phyloP scores from a whole-genome alignment of 371 early-diverging fungal genomes.

The Neoconidiobolus thromboides region DNA sequence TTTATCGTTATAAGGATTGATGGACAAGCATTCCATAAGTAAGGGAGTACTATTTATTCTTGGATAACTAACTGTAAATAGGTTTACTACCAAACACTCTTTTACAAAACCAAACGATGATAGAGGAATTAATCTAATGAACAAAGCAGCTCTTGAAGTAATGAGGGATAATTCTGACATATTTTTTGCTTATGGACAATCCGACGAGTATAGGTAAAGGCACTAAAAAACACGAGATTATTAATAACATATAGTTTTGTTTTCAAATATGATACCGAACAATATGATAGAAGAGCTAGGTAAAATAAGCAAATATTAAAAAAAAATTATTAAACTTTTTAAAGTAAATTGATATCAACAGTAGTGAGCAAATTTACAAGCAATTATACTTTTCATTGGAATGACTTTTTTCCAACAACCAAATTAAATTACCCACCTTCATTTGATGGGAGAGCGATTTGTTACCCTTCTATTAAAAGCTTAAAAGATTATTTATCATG shows the following conservation, averaged over 20 bases:
- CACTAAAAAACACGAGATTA: not conserved
- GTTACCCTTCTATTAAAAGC: conserved; percentile 61
- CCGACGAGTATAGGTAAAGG: conserved; percentile 71
- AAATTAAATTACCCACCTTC: conserved; percentile 56
- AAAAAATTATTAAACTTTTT: not conserved
- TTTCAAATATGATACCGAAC: conserved; percentile 32
- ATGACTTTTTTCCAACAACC: conserved; percentile 31
- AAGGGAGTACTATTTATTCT: not conserved
- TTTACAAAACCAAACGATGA: conserved; percentile 87
- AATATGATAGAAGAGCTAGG: conserved; percentile 63
- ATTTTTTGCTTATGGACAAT: conserved; percentile 75
- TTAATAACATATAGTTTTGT: conserved; percentile 33
- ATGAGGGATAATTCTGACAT: conserved; percentile 70
- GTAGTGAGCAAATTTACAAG: conserved; percentile 73
- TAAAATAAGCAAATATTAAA: conserved; percentile 7
- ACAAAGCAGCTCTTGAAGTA: conserved; percentile 53
- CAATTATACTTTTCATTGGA: conserved; percentile 69
- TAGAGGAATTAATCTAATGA: conserved; percentile 69
- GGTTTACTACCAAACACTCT: conserved; percentile 62
- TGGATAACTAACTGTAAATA: conserved; percentile 6
- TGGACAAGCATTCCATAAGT: conserved; percentile 82
- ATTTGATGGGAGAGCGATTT: conserved; percentile 79
- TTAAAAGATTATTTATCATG: conserved; percentile 82
- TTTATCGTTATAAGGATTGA: conserved; percentile 86
- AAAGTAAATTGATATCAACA: conserved; percentile 65